A percentile compares a stretch with the other conserved stretches of the same genome.
These are phyloP conservation scores for Casuarina equisetifolia DNA, from an alignment of 306 rosid species.

Conservation along the genomic window DNA sequence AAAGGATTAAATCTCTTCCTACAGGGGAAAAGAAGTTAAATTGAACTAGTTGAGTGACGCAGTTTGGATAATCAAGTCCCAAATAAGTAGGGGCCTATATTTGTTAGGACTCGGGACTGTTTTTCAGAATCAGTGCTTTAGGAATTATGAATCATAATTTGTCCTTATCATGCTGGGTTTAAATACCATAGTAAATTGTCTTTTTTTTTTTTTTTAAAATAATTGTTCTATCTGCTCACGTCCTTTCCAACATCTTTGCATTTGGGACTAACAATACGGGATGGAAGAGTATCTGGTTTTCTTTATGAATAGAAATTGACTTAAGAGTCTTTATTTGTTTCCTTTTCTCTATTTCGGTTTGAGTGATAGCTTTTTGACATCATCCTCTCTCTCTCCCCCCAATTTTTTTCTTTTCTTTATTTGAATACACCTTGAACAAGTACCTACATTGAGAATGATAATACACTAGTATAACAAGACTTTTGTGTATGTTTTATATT, in stretches of 20 bases:
- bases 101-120: too few relatives aligned
- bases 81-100: too few relatives aligned
- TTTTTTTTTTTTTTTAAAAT: too few relatives aligned
- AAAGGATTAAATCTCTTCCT: too few relatives aligned
- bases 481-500: neutral
- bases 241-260: neutral
- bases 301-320: neutral
- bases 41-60: too few relatives aligned
- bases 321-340: neutral
- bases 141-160: too few relatives aligned
- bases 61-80: too few relatives aligned
- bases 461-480: neutral
- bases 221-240: too few relatives aligned
- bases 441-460: neutral
- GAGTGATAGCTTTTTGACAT: neutral
- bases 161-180: too few relatives aligned
- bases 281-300: neutral
- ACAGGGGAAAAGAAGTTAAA: too few relatives aligned
- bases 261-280: neutral
- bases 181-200: too few relatives aligned
- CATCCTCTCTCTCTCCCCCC: neutral
- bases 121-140: too few relatives aligned
- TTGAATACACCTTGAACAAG: neutral
- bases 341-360: neutral
- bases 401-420: neutral